Base-by-base conservation (phyloP, 75 land plant species). In the Pseudotsuga menziesii region DNA sequence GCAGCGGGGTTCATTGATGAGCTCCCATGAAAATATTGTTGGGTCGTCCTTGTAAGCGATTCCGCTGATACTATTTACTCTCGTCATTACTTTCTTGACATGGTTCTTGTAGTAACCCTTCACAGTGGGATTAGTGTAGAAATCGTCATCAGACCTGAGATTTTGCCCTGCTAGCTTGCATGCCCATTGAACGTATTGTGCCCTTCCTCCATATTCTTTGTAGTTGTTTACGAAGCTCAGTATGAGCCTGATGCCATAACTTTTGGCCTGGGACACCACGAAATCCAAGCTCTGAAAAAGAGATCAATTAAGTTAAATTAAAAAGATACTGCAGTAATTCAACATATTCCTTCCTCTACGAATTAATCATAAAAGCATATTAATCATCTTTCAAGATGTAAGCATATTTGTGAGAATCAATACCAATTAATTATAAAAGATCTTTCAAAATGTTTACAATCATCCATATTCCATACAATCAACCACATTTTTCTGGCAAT, bases 1-100 rank as follows among this genome's bases (percentile, higher is more conserved):
- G 82, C 91, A 89, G 44, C 94, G 86, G 4, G 97, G 97, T 80
- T 94, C 97, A 76, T 94, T 94, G 78, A 94, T 94, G 58, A 94
- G 97, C 84, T 94, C 97, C 97, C 97, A 94, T 57, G 89, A 77
- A 73, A 88, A 83, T 63, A 88, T 74, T 54, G 95, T 86, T 5
- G 97, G 92, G 23, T 94, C 97, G 75, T 92, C 84, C 73, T 87
- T 87, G 83, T 94, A 94, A 39, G 84, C 79, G 35, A 88, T 81
- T 61, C 89, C 86, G 57, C 88, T 92, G 26, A 94, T 75, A 71
- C 73, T 94, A 79, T 94, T 94, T 32, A 83, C 80, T 77, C 97
- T 89, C 25, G 89, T 90, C 55, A 92, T 17, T 23, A 88, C 59
- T 14, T 70, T 70, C 80, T 74, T 78, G 75, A 85, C 81, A 58